Base-by-base conservation (phyloP, 1,284 basidiomycete species). In the Puccinia novopanici region DNA sequence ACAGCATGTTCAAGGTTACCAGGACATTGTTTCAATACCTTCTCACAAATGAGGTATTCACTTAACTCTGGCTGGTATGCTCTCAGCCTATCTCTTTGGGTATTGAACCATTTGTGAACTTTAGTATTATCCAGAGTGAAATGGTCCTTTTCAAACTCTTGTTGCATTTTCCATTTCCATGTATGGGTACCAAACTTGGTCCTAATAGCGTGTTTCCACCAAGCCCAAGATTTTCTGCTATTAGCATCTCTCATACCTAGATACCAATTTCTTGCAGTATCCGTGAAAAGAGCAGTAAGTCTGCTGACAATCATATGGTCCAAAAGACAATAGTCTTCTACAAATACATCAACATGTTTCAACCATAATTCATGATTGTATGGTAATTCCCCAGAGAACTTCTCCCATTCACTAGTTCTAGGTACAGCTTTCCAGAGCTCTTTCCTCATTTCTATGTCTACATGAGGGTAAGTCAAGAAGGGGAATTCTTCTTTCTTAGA, bases 311-410 rank as follows among this genome's bases (percentile, higher is more conserved):
- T 34, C 57, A 59, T 34, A 12, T 30, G 24, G 13, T 59, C 57
- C 2, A 59, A 0, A 5, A 59, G 12, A 24, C 19, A 30, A 24
- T 59, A 59, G 17, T 59, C 57, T 59, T 59, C 24, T 1, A 59
- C 12, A 30, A 59, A 59, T 0, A 59, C 57, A 59, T 59, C n/a
- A 59, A 59, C 30, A 59, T 59, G 27, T 13, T 13, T 59, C 24
- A 59, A 30, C 57, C 57, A 59, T 59, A 59, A 13, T 59, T 59
- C 17, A 34, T 59, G 57, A 34, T 59, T 59, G 12, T 59, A 59
- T 13, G 57, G 57, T 1, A 59, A 9, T 59, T 59, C 57, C 13
- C 57, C 57, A 2, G 57, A 59, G 27, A 59, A 59, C 3, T 34
- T 59, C 27, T 59, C 57, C 57, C 57, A 59, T 2, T 59, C 57